Evolutionary conservation across 352 stramenopile genomes (phyloP).

Genomic region (Phytophthora europaea): DNA sequence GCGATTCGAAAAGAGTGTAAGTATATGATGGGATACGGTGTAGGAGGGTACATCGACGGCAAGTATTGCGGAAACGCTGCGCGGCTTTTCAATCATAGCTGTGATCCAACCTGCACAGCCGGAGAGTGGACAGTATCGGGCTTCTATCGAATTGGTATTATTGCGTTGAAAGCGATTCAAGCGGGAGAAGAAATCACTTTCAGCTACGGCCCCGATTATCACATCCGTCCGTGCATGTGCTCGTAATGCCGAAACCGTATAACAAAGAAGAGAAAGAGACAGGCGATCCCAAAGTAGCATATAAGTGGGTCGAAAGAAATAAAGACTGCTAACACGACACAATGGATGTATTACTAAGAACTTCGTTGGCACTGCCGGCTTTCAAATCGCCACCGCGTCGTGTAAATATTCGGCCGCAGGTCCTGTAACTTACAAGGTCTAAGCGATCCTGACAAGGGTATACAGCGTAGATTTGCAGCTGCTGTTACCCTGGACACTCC

Average conservation of each 20-base stretch:
- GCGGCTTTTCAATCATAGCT: slow-evolving; percentile 6
- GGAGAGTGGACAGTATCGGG: neutral
- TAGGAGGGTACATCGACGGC: too few relatives aligned
- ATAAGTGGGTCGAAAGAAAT: too few relatives aligned
- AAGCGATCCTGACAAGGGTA: slow-evolving; percentile 10
- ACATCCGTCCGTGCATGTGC: too few relatives aligned
- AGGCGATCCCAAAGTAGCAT: too few relatives aligned
- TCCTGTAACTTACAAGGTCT: neutral
- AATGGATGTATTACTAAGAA: neutral
- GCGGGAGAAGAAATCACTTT: slow-evolving; percentile 3
- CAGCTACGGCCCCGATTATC: neutral
- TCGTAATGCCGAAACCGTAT: too few relatives aligned
- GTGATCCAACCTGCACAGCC: neutral
- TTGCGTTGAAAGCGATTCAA: neutral
- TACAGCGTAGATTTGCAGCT: neutral
- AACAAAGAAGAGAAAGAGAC: too few relatives aligned
- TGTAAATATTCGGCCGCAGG: slow-evolving; percentile 17
- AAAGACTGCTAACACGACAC: too few relatives aligned
- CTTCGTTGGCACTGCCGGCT: neutral
- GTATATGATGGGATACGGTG: neutral
- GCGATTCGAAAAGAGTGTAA: too few relatives aligned
- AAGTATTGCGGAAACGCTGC: neutral
- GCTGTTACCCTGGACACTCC: slow-evolving; percentile 14
- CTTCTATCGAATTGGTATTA: neutral
- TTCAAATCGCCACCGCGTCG: slow-evolving; percentile 17